phyloP scores from a whole-genome alignment of 331 rosid genomes.

The Saraca asoca region DNA sequence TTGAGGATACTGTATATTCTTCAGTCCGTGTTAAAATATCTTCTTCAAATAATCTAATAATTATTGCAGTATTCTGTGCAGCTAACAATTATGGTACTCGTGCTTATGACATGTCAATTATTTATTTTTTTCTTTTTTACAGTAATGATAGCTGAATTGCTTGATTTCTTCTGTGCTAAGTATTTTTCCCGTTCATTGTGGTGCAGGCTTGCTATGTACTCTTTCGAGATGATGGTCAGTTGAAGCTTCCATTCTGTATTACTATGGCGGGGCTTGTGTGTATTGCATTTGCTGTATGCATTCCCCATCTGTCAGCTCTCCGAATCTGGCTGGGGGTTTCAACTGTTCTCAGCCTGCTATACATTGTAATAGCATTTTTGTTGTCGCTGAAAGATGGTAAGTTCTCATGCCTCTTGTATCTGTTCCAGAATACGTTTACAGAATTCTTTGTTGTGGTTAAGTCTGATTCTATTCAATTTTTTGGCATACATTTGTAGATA shows the following conservation, averaged over 20 bases:
- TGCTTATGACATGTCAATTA: neutral
- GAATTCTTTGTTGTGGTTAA: too few relatives aligned
- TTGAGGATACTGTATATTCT: neutral
- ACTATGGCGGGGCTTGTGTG: conserved; percentile 79
- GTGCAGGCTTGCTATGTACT: conserved; percentile 78
- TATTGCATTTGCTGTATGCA: conserved; percentile 76
- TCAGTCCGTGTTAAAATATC: neutral
- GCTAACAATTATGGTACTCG: neutral
- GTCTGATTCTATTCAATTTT: too few relatives aligned
- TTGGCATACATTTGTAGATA: too few relatives aligned
- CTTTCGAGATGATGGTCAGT: conserved; percentile 56
- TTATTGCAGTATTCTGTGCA: conserved; percentile 16
- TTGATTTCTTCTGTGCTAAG: neutral
- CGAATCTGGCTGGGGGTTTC: conserved; percentile 90
- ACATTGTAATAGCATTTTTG: conserved; percentile 57
- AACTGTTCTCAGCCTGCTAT: conserved; percentile 69
- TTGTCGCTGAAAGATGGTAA: conserved; percentile 79
- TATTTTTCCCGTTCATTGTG: conserved; percentile 11
- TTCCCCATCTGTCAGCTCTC: conserved; percentile 94
- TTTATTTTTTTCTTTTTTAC: neutral
- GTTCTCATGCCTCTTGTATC: conserved; percentile 21
- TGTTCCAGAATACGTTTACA: conserved; percentile 2
- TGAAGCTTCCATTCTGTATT: conserved; percentile 86
- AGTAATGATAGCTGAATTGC: neutral
- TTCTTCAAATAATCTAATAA: neutral